Evolutionary conservation across 2,329 filamentous ascomycete genomes (phyloP).

Genomic region (Ophiocordyceps camponoti-rufipedis): DNA sequence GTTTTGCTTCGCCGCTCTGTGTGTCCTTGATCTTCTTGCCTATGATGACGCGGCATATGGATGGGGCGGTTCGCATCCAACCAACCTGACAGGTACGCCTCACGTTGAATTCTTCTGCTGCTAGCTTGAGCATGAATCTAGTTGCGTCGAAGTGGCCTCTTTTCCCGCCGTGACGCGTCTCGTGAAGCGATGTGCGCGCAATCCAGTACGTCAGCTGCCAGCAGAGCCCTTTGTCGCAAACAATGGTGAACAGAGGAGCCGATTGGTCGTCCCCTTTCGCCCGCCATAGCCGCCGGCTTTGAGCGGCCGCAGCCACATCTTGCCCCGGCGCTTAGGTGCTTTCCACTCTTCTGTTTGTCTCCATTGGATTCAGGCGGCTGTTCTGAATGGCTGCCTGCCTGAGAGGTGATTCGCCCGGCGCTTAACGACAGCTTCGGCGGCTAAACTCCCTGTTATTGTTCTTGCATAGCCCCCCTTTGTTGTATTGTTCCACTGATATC

Average conservation of each 20-base stretch:
- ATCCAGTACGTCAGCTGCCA: no score
- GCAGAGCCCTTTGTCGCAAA: neutral
- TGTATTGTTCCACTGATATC: neutral
- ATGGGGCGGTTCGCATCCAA: no score
- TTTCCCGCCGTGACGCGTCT: no score
- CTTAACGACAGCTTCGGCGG: neutral
- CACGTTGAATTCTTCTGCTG: no score
- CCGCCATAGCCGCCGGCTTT: neutral
- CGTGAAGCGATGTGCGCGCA: no score
- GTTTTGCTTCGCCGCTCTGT: no score
- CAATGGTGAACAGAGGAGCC: neutral
- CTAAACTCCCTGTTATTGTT: neutral
- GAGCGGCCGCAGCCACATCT: neutral
- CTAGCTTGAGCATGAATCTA: no score
- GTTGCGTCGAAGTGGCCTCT: no score
- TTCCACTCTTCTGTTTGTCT: neutral
- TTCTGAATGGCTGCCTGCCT: neutral
- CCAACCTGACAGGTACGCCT: no score
- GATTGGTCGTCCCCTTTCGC: neutral
- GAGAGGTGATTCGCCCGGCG: neutral
- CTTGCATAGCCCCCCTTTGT: neutral
- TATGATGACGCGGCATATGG: no score
- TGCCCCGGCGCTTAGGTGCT: neutral
- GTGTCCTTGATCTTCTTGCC: no score
- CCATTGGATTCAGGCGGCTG: neutral